These are phyloP conservation scores for Wilhelminamyces savonicus DNA, from an alignment of 805 yeast species.

Conservation along the genomic window DNA sequence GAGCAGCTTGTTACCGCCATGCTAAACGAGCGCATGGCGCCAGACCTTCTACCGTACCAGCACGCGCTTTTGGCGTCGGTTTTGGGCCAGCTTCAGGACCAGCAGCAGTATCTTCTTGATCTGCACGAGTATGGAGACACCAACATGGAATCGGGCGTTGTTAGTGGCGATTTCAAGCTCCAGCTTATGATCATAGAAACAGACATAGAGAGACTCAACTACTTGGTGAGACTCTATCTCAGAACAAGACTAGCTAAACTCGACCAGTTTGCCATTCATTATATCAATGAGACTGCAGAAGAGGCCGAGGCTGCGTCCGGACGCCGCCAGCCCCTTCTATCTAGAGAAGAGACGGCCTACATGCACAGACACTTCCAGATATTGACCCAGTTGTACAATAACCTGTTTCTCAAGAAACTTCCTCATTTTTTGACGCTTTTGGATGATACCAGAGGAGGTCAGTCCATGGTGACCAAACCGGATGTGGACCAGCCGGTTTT, in stretches of 20 bases:
- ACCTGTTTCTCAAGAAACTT: conserved; percentile 57
- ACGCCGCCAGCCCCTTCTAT: conserved; percentile 25
- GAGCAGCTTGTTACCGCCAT: conserved; percentile 53
- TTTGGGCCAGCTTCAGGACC: conserved; percentile 53
- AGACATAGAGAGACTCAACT: conserved; percentile 83
- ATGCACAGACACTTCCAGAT: conserved; percentile 63
- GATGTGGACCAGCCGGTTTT: conserved; percentile 75
- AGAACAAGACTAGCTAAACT: conserved; percentile 73
- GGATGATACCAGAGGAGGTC: conserved; percentile 58
- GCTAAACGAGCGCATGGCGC: conserved; percentile 81
- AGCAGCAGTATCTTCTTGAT: conserved; percentile 69
- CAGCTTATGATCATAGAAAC: conserved; percentile 83
- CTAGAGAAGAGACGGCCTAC: conserved; percentile 57
- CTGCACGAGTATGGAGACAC: conserved; percentile 68
- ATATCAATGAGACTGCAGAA: conserved; percentile 30
- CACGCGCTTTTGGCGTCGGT: conserved; percentile 51
- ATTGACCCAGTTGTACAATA: conserved; percentile 57
- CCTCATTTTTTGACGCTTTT: conserved; percentile 67
- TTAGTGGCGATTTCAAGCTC: conserved; percentile 55
- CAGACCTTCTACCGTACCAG: conserved; percentile 78
- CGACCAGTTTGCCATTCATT: conserved; percentile 60
- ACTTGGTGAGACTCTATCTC: conserved; percentile 71
- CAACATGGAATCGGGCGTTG: conserved; percentile 25
- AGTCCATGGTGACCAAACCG: conserved; percentile 77
- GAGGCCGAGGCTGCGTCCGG: conserved; percentile 24